Percentiles rank a stretch among this genome's conserved stretches.
These are phyloP conservation scores for Arctium minus DNA, from an alignment of 129 eudicot species.

Conservation along the genomic window DNA sequence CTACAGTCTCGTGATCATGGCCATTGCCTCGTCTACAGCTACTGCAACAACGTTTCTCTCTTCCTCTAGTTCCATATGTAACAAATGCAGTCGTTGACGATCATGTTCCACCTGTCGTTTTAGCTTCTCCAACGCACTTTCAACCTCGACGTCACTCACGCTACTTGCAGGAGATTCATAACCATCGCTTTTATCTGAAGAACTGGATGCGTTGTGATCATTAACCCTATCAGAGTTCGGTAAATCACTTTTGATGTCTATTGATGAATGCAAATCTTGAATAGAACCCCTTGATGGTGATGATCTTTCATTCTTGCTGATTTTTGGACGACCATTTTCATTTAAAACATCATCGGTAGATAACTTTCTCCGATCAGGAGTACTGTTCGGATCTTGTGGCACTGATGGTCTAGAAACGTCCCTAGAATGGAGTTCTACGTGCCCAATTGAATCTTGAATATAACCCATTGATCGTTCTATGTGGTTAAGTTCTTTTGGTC, in stretches of 20 bases:
- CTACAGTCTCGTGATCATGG: slow-evolving; percentile 91
- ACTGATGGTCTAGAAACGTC: neutral
- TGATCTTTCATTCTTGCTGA: slow-evolving; percentile 14
- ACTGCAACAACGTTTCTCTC: slow-evolving; percentile 78
- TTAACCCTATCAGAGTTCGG: slow-evolving; percentile 18
- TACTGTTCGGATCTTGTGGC: neutral
- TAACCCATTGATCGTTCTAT: slow-evolving; percentile 1
- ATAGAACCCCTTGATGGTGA: slow-evolving; percentile 12
- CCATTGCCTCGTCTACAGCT: slow-evolving; percentile 89
- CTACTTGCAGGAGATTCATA: slow-evolving; percentile 24
- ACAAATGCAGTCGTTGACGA: slow-evolving; percentile 27
- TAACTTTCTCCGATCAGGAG: neutral
- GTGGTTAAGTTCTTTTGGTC: slow-evolving; percentile 18
- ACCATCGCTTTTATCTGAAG: slow-evolving; percentile 33
- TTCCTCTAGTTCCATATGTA: slow-evolving; percentile 74
- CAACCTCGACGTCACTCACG: slow-evolving; percentile 54
- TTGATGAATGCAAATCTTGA: slow-evolving; percentile 2
- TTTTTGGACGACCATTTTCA: slow-evolving; percentile 27
- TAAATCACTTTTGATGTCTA: neutral
- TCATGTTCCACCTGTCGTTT: slow-evolving; percentile 58
- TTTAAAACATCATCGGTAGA: neutral
- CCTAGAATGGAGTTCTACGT: neutral
- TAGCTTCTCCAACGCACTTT: slow-evolving; percentile 45
- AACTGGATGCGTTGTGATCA: slow-evolving; percentile 4
- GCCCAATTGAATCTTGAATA: slow-evolving; percentile 1